These are phyloP conservation scores for Aristolochia contorta DNA, from an alignment of 164 flowering plant genomes.

Conservation along the genomic window DNA sequence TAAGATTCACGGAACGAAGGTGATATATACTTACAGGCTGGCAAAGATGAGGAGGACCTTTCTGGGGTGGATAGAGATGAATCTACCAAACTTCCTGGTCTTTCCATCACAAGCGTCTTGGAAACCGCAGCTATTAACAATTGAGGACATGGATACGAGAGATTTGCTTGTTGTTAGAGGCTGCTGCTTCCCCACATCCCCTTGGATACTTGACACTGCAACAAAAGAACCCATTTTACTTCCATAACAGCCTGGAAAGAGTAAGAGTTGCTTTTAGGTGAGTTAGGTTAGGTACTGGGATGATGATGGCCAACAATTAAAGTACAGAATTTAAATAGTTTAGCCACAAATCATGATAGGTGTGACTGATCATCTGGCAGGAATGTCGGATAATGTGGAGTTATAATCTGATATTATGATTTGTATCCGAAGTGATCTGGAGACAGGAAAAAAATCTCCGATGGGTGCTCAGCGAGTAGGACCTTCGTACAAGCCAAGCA, in stretches of 20 bases:
- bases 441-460: too few species aligned
- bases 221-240: not conserved
- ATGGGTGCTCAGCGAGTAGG: too few species aligned
- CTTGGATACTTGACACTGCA: slow-evolving; percentile 20
- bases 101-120: slow-evolving; percentile 17
- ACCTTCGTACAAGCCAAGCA: too few species aligned
- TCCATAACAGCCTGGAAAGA: not conserved
- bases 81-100: slow-evolving; percentile 20
- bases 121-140: slow-evolving; percentile 5
- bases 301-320: too few species aligned
- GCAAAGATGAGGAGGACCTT: slow-evolving; percentile 31
- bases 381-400: too few species aligned
- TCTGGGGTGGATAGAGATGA: slow-evolving; percentile 20
- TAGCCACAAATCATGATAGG: too few species aligned
- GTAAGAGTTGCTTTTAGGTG: not conserved
- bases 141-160: slow-evolving; percentile 11
- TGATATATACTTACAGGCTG: slow-evolving; percentile 20
- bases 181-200: slow-evolving; percentile 19
- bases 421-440: too few species aligned
- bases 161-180: slow-evolving; percentile 16
- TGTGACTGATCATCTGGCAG: too few species aligned
- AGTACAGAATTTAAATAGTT: too few species aligned
- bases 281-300: too few species aligned
- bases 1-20: too few species aligned
- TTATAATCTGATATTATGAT: too few species aligned